Conservation (phyloP, 108 stramenopile species). For the Discostella pseudostelligera region DNA sequence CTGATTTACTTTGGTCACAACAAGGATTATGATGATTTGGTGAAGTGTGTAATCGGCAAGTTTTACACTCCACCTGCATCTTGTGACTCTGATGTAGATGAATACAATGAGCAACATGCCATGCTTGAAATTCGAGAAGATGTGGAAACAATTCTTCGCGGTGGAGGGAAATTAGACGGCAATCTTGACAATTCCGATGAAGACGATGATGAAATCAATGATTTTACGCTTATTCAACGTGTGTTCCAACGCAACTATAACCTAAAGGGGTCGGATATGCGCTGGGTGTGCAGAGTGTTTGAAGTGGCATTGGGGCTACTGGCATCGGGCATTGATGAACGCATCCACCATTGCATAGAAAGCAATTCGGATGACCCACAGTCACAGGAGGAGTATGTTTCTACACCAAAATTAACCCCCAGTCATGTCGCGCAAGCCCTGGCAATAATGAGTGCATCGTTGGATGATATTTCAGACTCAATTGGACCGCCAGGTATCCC, state of each 20-base stretch:
- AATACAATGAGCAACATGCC: conserved; percentile 14
- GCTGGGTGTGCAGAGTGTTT: conserved; percentile 81
- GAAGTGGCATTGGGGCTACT: conserved; percentile 51
- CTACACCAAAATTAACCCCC: conserved; percentile 29
- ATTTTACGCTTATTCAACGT: conserved; percentile 20
- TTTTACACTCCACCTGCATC: conserved; percentile 34
- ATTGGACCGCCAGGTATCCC: conserved; percentile 24
- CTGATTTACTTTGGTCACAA: conserved; percentile 56
- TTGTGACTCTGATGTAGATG: neutral
- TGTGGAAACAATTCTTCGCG: conserved; percentile 33
- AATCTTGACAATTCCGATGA: neutral
- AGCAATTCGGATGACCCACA: conserved; percentile 14
- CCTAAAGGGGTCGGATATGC: conserved; percentile 52
- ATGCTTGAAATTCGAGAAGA: conserved; percentile 36
- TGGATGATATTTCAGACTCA: conserved; percentile 28
- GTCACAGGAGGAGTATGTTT: neutral
- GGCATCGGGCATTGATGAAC: conserved; percentile 32
- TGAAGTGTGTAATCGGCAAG: conserved; percentile 52
- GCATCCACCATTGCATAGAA: conserved; percentile 41
- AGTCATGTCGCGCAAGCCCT: conserved; percentile 62
- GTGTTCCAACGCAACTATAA: conserved; percentile 59
- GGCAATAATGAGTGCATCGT: conserved; percentile 58
- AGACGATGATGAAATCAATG: conserved; percentile 28
- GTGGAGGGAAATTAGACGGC: conserved; percentile 14
- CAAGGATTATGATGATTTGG: conserved; percentile 41